phyloP scores from a whole-genome alignment of 495 filamentous ascomycete genomes.

The Penicillium lividum region DNA sequence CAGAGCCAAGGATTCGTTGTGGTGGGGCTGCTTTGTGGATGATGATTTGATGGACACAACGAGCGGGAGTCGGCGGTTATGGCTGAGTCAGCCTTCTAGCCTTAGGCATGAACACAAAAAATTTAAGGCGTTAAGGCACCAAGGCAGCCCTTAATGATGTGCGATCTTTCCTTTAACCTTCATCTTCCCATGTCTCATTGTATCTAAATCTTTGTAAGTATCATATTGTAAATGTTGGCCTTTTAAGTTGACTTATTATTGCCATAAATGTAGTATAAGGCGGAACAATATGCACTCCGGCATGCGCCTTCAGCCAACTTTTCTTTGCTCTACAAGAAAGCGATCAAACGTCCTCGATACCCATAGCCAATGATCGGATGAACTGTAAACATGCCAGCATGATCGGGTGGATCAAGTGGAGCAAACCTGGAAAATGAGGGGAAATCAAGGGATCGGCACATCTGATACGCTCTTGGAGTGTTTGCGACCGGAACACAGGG shows the following conservation, averaged over 20 bases:
- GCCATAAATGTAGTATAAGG: too few relatives aligned
- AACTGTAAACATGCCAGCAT: neutral
- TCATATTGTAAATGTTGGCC: too few relatives aligned
- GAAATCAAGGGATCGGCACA: constrained; percentile 3
- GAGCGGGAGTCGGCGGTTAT: constrained; percentile 6
- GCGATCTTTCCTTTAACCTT: neutral
- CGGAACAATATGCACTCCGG: too few relatives aligned
- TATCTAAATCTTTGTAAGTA: too few relatives aligned
- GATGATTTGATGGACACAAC: constrained; percentile 3
- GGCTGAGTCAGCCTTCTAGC: neutral
- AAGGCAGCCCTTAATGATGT: neutral
- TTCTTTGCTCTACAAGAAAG: neutral
- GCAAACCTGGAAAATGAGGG: constrained; percentile 3
- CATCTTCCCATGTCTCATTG: too few relatives aligned
- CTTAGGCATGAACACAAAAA: neutral
- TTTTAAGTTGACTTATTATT: too few relatives aligned
- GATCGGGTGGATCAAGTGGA: constrained; percentile 6
- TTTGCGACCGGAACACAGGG: neutral
- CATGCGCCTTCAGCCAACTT: too few relatives aligned
- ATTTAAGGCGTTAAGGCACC: neutral
- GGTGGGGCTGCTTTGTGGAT: neutral
- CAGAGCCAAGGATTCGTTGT: constrained; percentile 7
- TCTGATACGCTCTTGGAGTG: neutral
- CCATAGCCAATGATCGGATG: neutral
- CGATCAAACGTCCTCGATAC: neutral